Evolutionary conservation across 495 filamentous ascomycete genomes (phyloP), one percentile per base, ranked within the genome.

Genomic region (Chaetomidium leptoderma): DNA sequence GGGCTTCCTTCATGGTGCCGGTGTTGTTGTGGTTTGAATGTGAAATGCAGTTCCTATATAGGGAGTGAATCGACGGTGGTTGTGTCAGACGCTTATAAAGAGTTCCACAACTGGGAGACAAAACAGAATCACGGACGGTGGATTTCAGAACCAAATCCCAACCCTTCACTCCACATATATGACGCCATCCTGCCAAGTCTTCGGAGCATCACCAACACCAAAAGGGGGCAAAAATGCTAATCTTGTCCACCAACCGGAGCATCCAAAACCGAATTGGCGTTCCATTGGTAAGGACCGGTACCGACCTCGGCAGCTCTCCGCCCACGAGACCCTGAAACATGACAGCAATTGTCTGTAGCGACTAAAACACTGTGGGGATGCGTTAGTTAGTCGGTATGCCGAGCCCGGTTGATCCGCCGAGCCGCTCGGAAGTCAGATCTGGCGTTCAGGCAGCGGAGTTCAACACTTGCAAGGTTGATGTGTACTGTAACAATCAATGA

Each of bases 141-240:
- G 43, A 45, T 14, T 21, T 45, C 23, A 26, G 23, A 21, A 19
- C 17, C 5, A 23, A 43, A 21, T 17, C 43, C 43, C 26, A 33
- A 14, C 32, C 19, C 30, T 13, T 50, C 32, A 16, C 29, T 6
- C 27, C 16, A 11, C 1, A 36, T 36, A 6, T 27, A 39, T 52
- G 48, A 52, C 48, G 48, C 48, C 48, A 52, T 52, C 17, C 13
- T 52, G 14, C 48, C 48, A n/a, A 36, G 35, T 30, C 11, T 13
- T 17, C 13, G 23, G n/a, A 19, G 2, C 27, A 13, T n/a, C 27
- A 50, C n/a, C 24, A 27, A 11, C 33, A 32, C 35, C 35, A n/a
- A n/a, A n/a, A n/a, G n/a, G n/a, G n/a, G n/a, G n/a, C n/a, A n/a
- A n/a, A n/a, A n/a, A n/a, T n/a, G n/a, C n/a, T n/a, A n/a, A n/a